Evolutionary conservation across 2,329 filamentous ascomycete species (phyloP).

Genomic region (Exophiala viscosa): DNA sequence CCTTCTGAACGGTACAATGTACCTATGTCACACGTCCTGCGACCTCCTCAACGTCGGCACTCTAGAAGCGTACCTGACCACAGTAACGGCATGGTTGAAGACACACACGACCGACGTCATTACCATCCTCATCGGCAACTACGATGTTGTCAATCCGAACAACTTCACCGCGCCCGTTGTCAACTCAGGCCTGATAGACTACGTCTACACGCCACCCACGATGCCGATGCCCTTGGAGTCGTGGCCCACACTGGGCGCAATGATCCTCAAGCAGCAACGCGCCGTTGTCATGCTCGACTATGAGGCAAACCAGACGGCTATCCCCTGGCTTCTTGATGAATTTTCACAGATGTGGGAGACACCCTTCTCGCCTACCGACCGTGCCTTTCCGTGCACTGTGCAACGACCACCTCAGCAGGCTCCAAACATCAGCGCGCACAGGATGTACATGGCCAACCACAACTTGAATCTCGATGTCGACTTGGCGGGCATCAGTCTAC

Average conservation of each 20-base stretch:
- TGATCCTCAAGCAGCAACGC: conserved; percentile 68
- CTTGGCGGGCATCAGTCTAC: conserved; percentile 59
- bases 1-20: conserved; percentile 54
- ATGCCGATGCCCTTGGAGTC: conserved; percentile 67
- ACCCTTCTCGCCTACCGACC: conserved; percentile 69
- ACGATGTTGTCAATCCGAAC: conserved; percentile 64
- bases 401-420: conserved; percentile 65
- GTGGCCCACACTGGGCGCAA: conserved; percentile 77
- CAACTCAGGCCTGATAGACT: conserved; percentile 66
- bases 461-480: conserved; percentile 79
- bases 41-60: conserved; percentile 76
- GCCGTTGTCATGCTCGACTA: conserved; percentile 84
- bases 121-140: conserved; percentile 81
- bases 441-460: conserved; percentile 83
- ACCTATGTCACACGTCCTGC: conserved; percentile 84
- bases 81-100: conserved; percentile 69
- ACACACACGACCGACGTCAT: conserved; percentile 80
- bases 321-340: conserved; percentile 82
- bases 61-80: conserved; percentile 67
- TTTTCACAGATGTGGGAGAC: conserved; percentile 91
- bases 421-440: conserved; percentile 50
- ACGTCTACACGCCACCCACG: conserved; percentile 68
- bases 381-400: conserved; percentile 70
- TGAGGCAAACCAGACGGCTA: conserved; percentile 69
- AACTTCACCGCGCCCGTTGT: conserved; percentile 67